Evolutionary conservation across 2,329 filamentous ascomycete genomes (phyloP).

Genomic region (Grosmannia serpens): DNA sequence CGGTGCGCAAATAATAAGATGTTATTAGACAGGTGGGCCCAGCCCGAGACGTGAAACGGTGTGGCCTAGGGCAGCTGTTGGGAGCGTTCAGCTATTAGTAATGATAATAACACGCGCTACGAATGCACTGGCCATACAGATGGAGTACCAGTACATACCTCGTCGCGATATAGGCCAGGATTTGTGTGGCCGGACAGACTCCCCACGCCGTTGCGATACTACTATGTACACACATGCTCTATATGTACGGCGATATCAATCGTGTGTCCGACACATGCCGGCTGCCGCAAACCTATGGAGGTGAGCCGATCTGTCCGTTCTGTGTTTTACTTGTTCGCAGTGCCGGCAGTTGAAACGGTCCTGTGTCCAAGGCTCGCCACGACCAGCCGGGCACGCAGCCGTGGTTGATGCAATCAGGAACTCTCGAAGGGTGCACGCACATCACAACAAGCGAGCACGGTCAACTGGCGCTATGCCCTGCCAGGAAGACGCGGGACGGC

Average conservation of each 20-base stretch:
- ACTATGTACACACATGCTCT: not conserved
- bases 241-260: not conserved
- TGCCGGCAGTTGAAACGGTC: not conserved
- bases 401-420: not conserved
- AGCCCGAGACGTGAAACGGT: not conserved
- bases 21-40: not conserved
- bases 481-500: not conserved
- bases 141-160: no score
- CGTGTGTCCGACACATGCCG: not conserved
- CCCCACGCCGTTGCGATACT: not conserved
- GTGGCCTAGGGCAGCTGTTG: conserved; percentile 1
- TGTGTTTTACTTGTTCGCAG: not conserved
- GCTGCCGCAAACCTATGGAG: not conserved
- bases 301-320: not conserved
- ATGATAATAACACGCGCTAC: not conserved
- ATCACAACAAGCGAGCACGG: not conserved
- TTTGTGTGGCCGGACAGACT: not conserved
- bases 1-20: not conserved
- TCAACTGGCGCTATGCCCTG: not conserved
- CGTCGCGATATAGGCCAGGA: no score
- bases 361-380: not conserved
- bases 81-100: not conserved
- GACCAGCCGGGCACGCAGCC: not conserved
- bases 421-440: not conserved
- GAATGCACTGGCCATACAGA: no score